Percentiles rank a stretch among this genome's conserved stretches.
These are phyloP conservation scores for Clarireedia sp. DNA, from an alignment of 2,329 filamentous ascomycete species.

Conservation along the genomic window DNA sequence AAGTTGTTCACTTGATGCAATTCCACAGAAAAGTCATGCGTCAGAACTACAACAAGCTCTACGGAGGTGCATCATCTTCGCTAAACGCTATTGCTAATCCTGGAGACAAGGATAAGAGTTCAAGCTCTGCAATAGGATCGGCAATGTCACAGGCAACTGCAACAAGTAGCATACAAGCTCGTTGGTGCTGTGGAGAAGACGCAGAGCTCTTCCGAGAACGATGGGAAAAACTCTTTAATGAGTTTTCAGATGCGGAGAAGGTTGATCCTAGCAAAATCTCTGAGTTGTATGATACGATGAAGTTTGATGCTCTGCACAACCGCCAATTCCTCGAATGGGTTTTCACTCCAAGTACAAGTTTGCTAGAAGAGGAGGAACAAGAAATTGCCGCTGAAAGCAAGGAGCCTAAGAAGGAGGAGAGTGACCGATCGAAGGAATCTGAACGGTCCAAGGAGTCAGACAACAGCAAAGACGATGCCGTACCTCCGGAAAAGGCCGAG, in stretches of 20 bases:
- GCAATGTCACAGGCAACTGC: constrained; percentile 53
- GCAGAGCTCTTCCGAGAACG: constrained; percentile 89
- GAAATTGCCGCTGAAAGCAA: constrained; percentile 30
- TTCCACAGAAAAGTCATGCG: constrained; percentile 95
- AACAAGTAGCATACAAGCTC: constrained; percentile 67
- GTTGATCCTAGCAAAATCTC: constrained; percentile 98
- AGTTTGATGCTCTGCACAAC: constrained; percentile 96
- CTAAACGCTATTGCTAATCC: constrained; percentile 49
- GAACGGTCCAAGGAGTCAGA: constrained; percentile 8
- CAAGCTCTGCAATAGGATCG: constrained; percentile 34
- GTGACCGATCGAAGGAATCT: constrained; percentile 19
- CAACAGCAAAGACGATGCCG: constrained; percentile 16
- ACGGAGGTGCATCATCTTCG: constrained; percentile 56
- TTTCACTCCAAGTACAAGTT: constrained; percentile 76
- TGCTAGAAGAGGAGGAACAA: constrained; percentile 61
- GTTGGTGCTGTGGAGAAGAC: constrained; percentile 96
- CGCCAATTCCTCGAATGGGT: constrained; percentile 95
- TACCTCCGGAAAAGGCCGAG: constrained; percentile 22
- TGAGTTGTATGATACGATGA: constrained; percentile 98
- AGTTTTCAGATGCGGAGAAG: constrained; percentile 95
- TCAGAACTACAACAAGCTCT: constrained; percentile 79
- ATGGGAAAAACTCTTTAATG: constrained; percentile 96
- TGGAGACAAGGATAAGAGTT: constrained; percentile 30
- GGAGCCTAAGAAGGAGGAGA: constrained; percentile 20
- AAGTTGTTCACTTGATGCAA: constrained; percentile 93